Conservation (phyloP, 441 rosid genomes). For the Euphorbia schlechtendalii region DNA sequence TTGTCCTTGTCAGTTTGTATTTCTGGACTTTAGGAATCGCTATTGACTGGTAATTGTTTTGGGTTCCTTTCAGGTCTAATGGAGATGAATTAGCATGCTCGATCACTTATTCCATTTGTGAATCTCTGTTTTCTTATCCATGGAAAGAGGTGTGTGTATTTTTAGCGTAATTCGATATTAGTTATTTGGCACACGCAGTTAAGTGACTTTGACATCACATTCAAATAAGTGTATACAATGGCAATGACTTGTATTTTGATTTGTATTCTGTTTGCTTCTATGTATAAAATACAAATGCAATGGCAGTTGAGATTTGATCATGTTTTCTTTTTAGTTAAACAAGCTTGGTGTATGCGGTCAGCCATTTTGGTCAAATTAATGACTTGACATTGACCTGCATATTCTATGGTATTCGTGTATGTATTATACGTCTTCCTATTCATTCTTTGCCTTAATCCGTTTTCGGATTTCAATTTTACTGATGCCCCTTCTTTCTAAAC, state of each 20-base stretch:
- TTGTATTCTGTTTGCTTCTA: conserved; percentile 2
- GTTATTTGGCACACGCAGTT: conserved; percentile 9
- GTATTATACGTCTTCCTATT: no score
- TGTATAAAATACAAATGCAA: conserved; percentile 24
- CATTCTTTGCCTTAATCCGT: no score
- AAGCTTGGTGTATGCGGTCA: no score
- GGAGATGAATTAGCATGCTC: background rate
- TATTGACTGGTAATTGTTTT: conserved; percentile 3
- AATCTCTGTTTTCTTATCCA: background rate
- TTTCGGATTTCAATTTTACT: no score
- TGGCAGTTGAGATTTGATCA: conserved; percentile 17
- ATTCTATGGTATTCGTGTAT: no score
- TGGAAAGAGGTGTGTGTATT: conserved; percentile 14
- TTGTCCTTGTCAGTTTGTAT: background rate
- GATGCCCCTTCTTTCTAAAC: no score
- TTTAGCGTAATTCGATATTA: conserved; percentile 10
- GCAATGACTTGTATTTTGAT: conserved; percentile 3
- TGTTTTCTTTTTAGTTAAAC: background rate
- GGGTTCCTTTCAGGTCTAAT: conserved; percentile 1
- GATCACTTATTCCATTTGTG: background rate
- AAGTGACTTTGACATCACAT: background rate
- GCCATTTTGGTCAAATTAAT: no score
- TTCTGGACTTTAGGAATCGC: background rate
- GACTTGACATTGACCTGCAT: no score
- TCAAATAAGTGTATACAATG: conserved; percentile 18